These are phyloP conservation scores for Rhizopus microsporus DNA, from an alignment of 371 early-diverging fungal genomes.

Conservation along the genomic window DNA sequence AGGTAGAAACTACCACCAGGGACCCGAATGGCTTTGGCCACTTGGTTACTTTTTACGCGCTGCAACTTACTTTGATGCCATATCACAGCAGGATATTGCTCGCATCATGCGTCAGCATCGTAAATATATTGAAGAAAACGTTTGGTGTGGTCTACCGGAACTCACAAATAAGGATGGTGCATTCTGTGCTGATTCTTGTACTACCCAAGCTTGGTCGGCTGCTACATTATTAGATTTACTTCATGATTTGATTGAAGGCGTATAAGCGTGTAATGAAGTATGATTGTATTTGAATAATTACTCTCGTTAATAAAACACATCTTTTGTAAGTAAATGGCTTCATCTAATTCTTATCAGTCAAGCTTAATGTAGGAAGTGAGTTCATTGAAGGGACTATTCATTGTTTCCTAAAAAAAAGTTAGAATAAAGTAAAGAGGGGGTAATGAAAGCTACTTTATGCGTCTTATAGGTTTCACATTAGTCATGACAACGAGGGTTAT, in stretches of 20 bases:
- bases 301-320: too few relatives aligned
- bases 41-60: conserved; percentile 89
- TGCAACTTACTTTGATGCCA: conserved; percentile 66
- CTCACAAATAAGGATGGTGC: conserved; percentile 89
- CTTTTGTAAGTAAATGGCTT: too few relatives aligned
- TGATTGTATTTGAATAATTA: too few relatives aligned
- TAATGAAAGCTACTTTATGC: too few relatives aligned
- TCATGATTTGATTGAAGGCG: conserved; percentile 35
- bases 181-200: conserved; percentile 81
- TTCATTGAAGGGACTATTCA: too few relatives aligned
- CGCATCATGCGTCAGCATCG: conserved; percentile 76
- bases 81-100: conserved; percentile 52
- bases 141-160: conserved; percentile 93
- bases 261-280: neutral
- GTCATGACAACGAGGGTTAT: too few relatives aligned
- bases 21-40: conserved; percentile 97
- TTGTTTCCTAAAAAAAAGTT: too few relatives aligned
- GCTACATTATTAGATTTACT: conserved; percentile 72
- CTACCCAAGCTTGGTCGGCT: conserved; percentile 95
- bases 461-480: too few relatives aligned
- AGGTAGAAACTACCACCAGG: conserved; percentile 97
- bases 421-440: too few relatives aligned
- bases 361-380: too few relatives aligned
- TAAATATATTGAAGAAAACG: conserved; percentile 60
- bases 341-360: too few relatives aligned